Evolutionary conservation across 2,329 filamentous ascomycete genomes (phyloP).

Genomic region (Talaromyces albobiverticillius): DNA sequence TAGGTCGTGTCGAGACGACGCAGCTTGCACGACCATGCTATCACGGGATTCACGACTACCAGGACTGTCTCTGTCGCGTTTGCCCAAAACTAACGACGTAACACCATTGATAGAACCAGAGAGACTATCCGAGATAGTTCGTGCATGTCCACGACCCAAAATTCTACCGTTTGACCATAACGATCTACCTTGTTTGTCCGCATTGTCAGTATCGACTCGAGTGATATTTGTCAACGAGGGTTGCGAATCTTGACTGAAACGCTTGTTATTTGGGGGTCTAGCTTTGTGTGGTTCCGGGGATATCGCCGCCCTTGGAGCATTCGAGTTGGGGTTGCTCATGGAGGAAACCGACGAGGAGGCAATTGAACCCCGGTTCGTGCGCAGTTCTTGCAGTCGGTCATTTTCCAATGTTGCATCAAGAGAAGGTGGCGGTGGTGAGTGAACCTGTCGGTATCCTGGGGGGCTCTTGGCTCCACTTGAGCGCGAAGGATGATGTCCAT

Average conservation of each 20-base stretch:
- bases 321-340: conserved; percentile 2
- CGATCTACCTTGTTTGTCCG: not conserved
- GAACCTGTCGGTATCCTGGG: conserved; percentile 4
- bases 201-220: not conserved
- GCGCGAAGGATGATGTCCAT: not conserved
- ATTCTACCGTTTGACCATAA: conserved; percentile 2
- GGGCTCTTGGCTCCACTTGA: not conserved
- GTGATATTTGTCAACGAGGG: not conserved
- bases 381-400: not conserved
- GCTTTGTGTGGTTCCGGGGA: not conserved
- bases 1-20: conserved; percentile 12
- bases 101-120: not conserved
- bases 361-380: conserved; percentile 1
- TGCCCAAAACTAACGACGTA: not conserved
- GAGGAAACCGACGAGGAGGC: conserved; percentile 6
- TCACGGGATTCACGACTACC: conserved; percentile 16
- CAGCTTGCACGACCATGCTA: conserved; percentile 16
- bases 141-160: not conserved
- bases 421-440: not conserved
- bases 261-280: not conserved
- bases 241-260: not conserved
- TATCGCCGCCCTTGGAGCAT: not conserved
- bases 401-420: not conserved
- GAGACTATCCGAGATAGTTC: not conserved
- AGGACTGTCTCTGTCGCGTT: conserved; percentile 12